A percentile compares a stretch with the other conserved stretches of the same genome.
phyloP scores from a whole-genome alignment of 768 basidiomycete genomes.

The Hemileccinum impolitum region DNA sequence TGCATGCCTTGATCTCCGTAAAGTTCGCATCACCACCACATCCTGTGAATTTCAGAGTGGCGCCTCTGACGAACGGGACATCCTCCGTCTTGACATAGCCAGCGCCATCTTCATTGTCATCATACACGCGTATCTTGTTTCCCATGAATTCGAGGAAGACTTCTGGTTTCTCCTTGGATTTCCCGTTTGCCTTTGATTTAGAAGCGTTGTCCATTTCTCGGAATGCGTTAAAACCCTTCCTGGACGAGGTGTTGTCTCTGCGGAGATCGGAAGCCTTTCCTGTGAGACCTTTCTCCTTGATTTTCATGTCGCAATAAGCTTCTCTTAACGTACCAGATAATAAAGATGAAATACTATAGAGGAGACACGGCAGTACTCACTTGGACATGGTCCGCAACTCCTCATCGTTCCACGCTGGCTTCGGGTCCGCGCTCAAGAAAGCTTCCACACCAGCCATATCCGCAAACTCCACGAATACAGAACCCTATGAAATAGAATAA shows the following conservation, averaged over 20 bases:
- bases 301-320: conserved; percentile 93
- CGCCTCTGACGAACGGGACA: conserved; percentile 41
- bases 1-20: conserved; percentile 51
- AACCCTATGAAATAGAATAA: conserved; percentile 52
- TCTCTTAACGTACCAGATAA: conserved; percentile 42
- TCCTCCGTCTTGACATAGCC: conserved; percentile 44
- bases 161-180: conserved; percentile 48
- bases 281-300: conserved; percentile 87
- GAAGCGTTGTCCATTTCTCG: conserved; percentile 50
- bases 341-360: neutral
- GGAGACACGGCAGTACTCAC: conserved; percentile 38
- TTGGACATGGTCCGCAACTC: conserved; percentile 88
- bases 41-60: conserved; percentile 48
- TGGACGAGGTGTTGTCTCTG: conserved; percentile 49
- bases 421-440: conserved; percentile 79
- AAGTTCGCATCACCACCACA: conserved; percentile 58
- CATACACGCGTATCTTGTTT: conserved; percentile 57
- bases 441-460: conserved; percentile 63
- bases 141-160: conserved; percentile 76
- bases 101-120: conserved; percentile 45
- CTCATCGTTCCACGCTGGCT: conserved; percentile 73
- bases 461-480: conserved; percentile 89
- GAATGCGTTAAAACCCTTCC: conserved; percentile 78
- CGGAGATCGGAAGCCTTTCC: conserved; percentile 65
- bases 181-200: conserved; percentile 33